These are phyloP conservation scores for Ilex aquifolium DNA, from an alignment of 257 asterid genomes.

Conservation along the genomic window DNA sequence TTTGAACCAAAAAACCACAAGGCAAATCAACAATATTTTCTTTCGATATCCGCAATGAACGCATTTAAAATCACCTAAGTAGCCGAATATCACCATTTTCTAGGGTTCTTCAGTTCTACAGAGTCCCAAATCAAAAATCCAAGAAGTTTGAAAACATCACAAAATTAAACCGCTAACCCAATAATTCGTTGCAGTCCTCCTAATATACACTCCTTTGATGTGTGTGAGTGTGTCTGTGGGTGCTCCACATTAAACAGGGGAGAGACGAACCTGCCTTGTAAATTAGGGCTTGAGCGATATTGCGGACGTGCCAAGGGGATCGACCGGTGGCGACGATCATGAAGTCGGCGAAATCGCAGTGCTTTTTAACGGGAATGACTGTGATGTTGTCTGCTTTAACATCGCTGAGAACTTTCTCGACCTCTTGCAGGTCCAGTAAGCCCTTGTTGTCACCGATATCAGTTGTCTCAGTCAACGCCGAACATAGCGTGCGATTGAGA, in stretches of 20 bases:
- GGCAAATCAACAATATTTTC: conserved; percentile 1
- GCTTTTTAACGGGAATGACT: conserved; percentile 58
- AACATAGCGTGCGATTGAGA: conserved; percentile 28
- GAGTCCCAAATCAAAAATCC: too few relatives aligned
- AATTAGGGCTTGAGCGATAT: conserved; percentile 86
- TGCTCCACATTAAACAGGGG: neutral
- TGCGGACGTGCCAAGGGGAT: conserved; percentile 95
- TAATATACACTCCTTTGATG: too few relatives aligned
- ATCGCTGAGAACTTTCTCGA: conserved; percentile 64
- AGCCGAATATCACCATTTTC: neutral
- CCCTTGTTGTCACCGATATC: conserved; percentile 19
- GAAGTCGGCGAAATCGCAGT: conserved; percentile 67
- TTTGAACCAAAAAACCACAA: conserved; percentile 15
- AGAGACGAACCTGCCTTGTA: conserved; percentile 52
- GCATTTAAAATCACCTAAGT: neutral
- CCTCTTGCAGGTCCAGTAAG: conserved; percentile 73
- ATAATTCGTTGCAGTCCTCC: too few relatives aligned
- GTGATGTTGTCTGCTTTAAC: conserved; percentile 81
- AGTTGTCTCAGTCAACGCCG: conserved; percentile 14
- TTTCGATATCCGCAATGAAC: neutral
- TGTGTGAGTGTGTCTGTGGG: too few relatives aligned
- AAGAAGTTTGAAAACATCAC: too few relatives aligned
- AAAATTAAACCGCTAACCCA: too few relatives aligned
- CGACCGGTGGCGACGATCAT: conserved; percentile 91
- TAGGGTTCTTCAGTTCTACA: neutral